phyloP scores from a whole-genome alignment of 495 filamentous ascomycete genomes.

The Lophiotrema nucula region DNA sequence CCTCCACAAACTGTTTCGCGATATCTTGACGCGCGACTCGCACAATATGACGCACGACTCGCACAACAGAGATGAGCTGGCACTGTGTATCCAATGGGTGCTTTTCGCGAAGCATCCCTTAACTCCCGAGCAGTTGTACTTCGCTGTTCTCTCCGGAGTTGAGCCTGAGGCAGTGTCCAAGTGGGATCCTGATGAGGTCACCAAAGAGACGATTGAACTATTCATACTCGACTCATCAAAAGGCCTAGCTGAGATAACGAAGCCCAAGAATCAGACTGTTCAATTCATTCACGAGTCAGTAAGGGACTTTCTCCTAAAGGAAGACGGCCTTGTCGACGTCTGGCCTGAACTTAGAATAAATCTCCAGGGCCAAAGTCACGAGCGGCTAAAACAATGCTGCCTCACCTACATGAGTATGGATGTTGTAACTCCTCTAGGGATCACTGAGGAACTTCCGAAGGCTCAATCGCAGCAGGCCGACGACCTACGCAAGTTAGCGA shows the following conservation, averaged over 20 bases:
- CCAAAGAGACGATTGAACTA: conserved; percentile 5
- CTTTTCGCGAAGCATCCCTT: conserved; percentile 18
- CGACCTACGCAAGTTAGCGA: conserved; percentile 11
- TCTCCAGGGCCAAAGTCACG: conserved; percentile 11
- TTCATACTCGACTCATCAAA: conserved; percentile 19
- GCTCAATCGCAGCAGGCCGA: neutral
- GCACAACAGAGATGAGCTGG: neutral
- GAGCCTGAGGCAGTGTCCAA: neutral
- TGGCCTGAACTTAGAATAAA: conserved; percentile 6
- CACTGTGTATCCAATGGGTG: conserved; percentile 17
- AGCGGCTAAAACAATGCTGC: no score
- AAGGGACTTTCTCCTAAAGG: conserved; percentile 26
- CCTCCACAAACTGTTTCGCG: conserved; percentile 22
- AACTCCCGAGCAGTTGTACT: conserved; percentile 17
- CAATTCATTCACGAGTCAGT: conserved; percentile 33
- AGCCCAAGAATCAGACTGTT: conserved; percentile 8
- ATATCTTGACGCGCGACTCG: conserved; percentile 12
- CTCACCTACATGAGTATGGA: conserved; percentile 8
- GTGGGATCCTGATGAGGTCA: conserved; percentile 10
- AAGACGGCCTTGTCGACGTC: conserved; percentile 7
- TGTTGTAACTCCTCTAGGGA: conserved; percentile 1
- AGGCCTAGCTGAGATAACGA: conserved; percentile 10
- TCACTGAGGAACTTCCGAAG: neutral
- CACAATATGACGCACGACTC: no score
- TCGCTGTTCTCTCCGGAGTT: conserved; percentile 15